Base-by-base conservation (phyloP, 106 monocot genomes). In the Cymbidium sinense region DNA sequence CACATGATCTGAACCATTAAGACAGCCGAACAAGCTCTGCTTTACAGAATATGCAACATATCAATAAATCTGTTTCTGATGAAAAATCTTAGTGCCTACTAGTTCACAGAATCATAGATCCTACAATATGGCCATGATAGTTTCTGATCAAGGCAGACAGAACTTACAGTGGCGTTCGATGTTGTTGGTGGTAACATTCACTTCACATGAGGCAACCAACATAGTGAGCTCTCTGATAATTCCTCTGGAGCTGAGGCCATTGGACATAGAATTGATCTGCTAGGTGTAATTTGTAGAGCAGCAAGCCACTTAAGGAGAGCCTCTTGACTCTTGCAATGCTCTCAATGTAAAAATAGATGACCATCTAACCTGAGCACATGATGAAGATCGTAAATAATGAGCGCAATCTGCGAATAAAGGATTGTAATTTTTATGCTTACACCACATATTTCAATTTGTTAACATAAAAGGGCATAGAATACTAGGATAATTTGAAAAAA, bases 191-290 rank as follows among this genome's bases (percentile, higher is more conserved):
- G 15, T 15, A 47, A 37, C 17, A 78, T 83, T 81, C 20, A 41
- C 19, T 77, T 83, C 77, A 95, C 95, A 93, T 95, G 39, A 95
- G 84, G 50, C 88, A 62, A 34, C 91, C 93, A 15, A 89, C 89
- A 78, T 91, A 93, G 7, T 72, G 77, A 0, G 88, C 80, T 80
- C 86, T 78, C 18, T 91, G 96, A 61, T 91, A 89, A 2, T 86
- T 82, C 50, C 52, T 78, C 44, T 94, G n/a, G 83, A 50, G 94
- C 92, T n/a, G 88, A 11, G 94, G 94, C 96, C 94, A 98, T 75
- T 98, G 94, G 33, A 94, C 96, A 76, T 86, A 87, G 34, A 93
- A 82, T 78, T 91, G 88, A 86, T 96, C 94, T 39, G 86, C 89
- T 25, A 34, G n/a, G 73, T 43, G 86, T 37, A 98, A 71, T n/a